Conservation (phyloP, 352 stramenopile species). For the Globisporangium ultimum region DNA sequence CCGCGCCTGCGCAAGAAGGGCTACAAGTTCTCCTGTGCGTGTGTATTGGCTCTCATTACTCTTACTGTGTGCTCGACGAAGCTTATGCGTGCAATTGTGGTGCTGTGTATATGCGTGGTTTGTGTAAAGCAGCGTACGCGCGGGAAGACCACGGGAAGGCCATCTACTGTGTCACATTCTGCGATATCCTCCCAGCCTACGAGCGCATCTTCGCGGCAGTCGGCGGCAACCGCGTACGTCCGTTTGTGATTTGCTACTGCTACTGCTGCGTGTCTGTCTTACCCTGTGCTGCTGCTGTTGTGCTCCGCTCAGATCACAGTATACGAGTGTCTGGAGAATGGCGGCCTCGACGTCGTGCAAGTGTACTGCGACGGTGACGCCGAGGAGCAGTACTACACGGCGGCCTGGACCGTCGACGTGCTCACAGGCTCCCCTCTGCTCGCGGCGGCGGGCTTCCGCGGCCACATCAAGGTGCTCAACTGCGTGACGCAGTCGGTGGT, state of each 20-base stretch:
- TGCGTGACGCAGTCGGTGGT: conserved; percentile 72
- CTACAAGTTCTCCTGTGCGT: conserved; percentile 21
- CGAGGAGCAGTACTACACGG: conserved; percentile 78
- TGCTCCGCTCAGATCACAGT: conserved; percentile 45
- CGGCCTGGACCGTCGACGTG: conserved; percentile 74
- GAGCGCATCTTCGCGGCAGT: conserved; percentile 71
- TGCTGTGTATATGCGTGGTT: background rate
- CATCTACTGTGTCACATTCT: conserved; percentile 78
- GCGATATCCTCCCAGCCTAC: conserved; percentile 60
- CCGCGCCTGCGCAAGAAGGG: conserved; percentile 19
- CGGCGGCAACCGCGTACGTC: conserved; percentile 62
- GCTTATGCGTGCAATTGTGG: too few relatives aligned
- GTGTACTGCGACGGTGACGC: conserved; percentile 77
- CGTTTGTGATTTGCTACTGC: background rate
- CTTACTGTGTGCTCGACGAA: background rate
- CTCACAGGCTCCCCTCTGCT: conserved; percentile 69
- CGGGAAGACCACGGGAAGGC: conserved; percentile 72
- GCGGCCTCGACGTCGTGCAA: conserved; percentile 70
- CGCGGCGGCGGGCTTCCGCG: conserved; percentile 59
- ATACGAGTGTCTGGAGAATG: conserved; percentile 76
- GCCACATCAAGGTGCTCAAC: conserved; percentile 86
- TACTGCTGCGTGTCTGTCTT: background rate
- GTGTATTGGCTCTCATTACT: background rate
- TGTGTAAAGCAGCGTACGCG: conserved; percentile 40
- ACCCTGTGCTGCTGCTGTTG: background rate